Evolutionary conservation across 176 grass and related monocot genomes (phyloP), one percentile per base, ranked within the genome.

Genomic region (Ananas comosus): DNA sequence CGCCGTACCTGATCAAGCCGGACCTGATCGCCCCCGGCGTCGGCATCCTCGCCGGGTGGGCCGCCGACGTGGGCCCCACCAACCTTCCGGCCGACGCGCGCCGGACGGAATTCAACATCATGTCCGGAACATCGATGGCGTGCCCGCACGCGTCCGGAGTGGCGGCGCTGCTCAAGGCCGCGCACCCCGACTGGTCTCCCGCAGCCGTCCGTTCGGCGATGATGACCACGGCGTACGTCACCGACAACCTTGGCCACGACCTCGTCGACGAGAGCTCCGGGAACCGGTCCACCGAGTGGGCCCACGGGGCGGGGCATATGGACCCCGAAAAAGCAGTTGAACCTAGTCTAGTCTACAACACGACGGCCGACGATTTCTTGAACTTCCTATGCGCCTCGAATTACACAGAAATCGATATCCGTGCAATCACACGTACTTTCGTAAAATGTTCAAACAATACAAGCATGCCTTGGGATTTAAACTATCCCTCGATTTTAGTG

Each of bases 21-120:
- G 88, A 91, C 72, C 13, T 91, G 1, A 63, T 79, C 12, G 88
- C 84, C 12, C 88, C 88, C 0, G 88, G 84, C 3, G 78, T 91
- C 54, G 75, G 79, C 70, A 91, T 91, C 66, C 70, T 91, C 2
- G 88, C 83, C 0, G 83, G 77, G 1, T 94, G 86, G 86, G 57
- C 78, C 0, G 70, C 70, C 13, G 14, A 1, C 0, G 47, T 11
- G 68, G 71, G 77, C 2, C 86, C 90, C 0, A 68, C 83, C 0
- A 61, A 29, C 3, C 50, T 75, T 6, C 64, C 19, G 22, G 12
- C 23, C 14, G 85, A 93, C 82, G 10, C 25, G 3, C 72, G 85
- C 67, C 76, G 67, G 2, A 68, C 84, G 27, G 19, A 82, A 63
- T 85, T 85, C 72, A 79, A 75, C 58, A 65, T 85, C 49, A 65